phyloP scores from a whole-genome alignment of 306 rosid genomes.

The Trifolium fragiferum region DNA sequence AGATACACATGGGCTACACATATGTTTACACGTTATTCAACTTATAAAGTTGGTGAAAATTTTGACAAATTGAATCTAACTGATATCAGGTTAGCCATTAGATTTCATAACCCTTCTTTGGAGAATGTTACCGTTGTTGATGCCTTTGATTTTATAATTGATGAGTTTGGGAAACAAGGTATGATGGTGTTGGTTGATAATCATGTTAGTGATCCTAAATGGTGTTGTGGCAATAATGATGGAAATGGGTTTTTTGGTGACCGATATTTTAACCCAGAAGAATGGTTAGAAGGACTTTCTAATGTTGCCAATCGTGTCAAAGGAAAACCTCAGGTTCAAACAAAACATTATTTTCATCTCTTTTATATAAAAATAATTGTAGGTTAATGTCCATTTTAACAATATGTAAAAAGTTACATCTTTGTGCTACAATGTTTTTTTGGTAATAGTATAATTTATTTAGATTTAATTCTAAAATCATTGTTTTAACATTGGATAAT shows the following conservation, averaged over 20 bases:
- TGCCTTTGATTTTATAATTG: conserved; percentile 37
- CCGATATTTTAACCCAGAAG: conserved; percentile 5
- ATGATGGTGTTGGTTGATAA: conserved; percentile 50
- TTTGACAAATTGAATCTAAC: neutral
- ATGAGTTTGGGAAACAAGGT: conserved; percentile 42
- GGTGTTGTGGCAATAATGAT: conserved; percentile 46
- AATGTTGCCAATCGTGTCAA: conserved; percentile 33
- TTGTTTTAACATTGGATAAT: too few relatives aligned
- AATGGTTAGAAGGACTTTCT: conserved; percentile 49
- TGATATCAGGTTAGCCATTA: neutral
- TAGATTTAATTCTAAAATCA: too few relatives aligned
- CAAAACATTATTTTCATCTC: neutral
- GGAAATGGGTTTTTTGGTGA: conserved; percentile 54
- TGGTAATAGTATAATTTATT: too few relatives aligned
- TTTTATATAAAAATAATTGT: too few relatives aligned
- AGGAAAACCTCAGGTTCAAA: conserved; percentile 36
- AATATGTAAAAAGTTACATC: too few relatives aligned
- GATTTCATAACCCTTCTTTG: conserved; percentile 36
- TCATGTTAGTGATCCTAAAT: conserved; percentile 47
- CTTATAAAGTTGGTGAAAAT: conserved; percentile 8
- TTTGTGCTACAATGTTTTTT: too few relatives aligned
- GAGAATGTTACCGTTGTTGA: conserved; percentile 21
- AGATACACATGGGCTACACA: conserved; percentile 46
- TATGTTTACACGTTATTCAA: conserved; percentile 46
- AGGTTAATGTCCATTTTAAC: too few relatives aligned